Evolutionary conservation across 2,329 filamentous ascomycete species (phyloP), one percentile per base, ranked within the genome.

Genomic region (Emericellopsis cladophorae): DNA sequence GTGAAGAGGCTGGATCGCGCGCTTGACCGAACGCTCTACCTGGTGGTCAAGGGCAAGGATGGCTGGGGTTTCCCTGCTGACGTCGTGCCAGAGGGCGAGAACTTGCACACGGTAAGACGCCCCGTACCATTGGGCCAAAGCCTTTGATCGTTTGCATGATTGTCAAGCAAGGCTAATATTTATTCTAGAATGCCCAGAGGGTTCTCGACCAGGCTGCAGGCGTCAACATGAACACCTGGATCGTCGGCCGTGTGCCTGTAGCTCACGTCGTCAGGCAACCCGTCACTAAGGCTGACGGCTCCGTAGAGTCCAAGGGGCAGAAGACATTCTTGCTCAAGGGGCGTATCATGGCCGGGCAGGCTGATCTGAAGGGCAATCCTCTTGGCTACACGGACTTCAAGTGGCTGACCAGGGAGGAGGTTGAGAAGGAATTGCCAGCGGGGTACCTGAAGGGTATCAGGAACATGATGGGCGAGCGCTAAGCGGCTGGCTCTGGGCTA

Each of bases 161-260:
- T 21, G 18, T 21, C 18, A 21, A 5, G 5, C 18, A 21, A 21
- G 5, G 18, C 18, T 21, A 21, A 21, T 21, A 21, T 21, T 5
- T 21, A 21, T 5, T 33, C 46, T 51, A 98, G 92, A 81, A 85
- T 36, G 88, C 90, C 31, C 76, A 87, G 56, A 76, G 88, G 45
- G 79, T 88, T 41, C 70, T 96, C 21, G 70, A 81, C 40, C 72
- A 85, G 52, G 70, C 86, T 4, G 88, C 82, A 9, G 92, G 92
- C 44, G 66, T 84, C 45, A 93, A 98, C 71, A 96, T 98, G 89
- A 96, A 96, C 68, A 95, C 88, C 42, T 98, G 92, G 89, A 77
- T 96, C 51, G 84, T 98, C 40, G 90, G 88, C 45, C 88, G 88
- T 52, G 83, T 84, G 44, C 92, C 92, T 10, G 75, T 95, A 44